Conservation (phyloP, 2,329 filamentous ascomycete species). For the Sordariomycetes sp. region DNA sequence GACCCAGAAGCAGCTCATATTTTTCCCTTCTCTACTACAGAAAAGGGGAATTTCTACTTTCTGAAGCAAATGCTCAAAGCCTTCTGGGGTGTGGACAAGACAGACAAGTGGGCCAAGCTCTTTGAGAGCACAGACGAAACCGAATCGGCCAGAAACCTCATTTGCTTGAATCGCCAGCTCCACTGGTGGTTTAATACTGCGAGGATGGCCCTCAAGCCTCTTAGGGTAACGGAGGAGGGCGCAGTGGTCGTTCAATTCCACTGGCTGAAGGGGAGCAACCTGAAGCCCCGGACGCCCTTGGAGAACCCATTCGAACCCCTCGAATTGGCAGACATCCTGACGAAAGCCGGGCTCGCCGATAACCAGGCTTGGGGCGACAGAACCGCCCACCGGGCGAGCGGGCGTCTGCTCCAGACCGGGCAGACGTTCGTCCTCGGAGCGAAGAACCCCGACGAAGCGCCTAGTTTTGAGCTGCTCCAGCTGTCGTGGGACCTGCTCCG, state of each 20-base stretch:
- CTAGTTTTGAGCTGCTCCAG: not conserved
- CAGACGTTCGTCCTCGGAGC: not conserved
- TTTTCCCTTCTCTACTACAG: not conserved
- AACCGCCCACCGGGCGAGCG: not conserved
- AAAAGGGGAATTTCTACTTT: not conserved
- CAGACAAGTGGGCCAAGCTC: not conserved
- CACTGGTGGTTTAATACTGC: not conserved
- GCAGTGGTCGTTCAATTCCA: not conserved
- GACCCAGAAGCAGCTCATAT: not conserved
- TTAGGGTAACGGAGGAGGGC: not conserved
- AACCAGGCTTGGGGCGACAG: not conserved
- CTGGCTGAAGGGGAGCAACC: not conserved
- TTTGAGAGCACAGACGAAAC: not conserved
- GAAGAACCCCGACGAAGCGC: not conserved
- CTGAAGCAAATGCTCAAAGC: not conserved
- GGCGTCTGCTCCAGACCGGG: not conserved
- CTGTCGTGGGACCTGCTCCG: not conserved
- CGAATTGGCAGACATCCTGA: not conserved
- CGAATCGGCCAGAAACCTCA: not conserved
- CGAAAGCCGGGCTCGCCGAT: not conserved
- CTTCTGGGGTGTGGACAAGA: not conserved
- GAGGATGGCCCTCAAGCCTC: not conserved
- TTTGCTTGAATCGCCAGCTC: not conserved
- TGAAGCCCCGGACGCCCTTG: not conserved
- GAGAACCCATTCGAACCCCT: not conserved